phyloP scores from a whole-genome alignment of 139 green algal species.

The Chlamydomonas schloesseri region DNA sequence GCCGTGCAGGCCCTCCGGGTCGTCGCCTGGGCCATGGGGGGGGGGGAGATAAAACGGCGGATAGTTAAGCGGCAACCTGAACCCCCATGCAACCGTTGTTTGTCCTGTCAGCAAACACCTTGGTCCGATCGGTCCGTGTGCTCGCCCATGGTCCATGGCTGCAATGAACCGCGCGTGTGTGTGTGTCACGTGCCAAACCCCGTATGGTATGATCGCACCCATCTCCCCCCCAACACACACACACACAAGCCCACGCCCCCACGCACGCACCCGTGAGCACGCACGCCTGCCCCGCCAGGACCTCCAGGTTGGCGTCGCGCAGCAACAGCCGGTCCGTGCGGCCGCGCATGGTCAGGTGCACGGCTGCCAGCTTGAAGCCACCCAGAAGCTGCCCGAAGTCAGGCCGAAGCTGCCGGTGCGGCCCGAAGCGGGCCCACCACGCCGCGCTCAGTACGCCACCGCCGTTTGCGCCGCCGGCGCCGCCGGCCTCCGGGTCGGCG shows the following conservation, averaged over 20 bases:
- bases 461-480: too few relatives aligned
- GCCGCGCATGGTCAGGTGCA: slow-evolving; percentile 38
- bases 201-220: too few relatives aligned
- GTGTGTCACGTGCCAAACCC: too few relatives aligned
- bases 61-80: neutral
- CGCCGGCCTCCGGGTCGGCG: neutral
- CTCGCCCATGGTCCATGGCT: too few relatives aligned
- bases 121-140: too few relatives aligned
- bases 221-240: too few relatives aligned
- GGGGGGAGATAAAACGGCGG: neutral
- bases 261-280: neutral
- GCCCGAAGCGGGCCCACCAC: neutral
- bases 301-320: slow-evolving; percentile 11
- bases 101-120: too few relatives aligned
- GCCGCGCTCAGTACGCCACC: neutral
- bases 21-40: neutral
- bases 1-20: slow-evolving; percentile 11
- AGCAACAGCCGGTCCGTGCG: slow-evolving; percentile 42
- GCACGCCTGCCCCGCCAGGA: slow-evolving; percentile 19
- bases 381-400: slow-evolving; percentile 32
- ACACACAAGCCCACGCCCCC: neutral
- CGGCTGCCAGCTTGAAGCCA: slow-evolving; percentile 23
- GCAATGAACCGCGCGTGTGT: too few relatives aligned
- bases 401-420: neutral
- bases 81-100: too few relatives aligned